phyloP scores from a whole-genome alignment of 2,329 filamentous ascomycete genomes.

The Aspergillus pseudotamarii region DNA sequence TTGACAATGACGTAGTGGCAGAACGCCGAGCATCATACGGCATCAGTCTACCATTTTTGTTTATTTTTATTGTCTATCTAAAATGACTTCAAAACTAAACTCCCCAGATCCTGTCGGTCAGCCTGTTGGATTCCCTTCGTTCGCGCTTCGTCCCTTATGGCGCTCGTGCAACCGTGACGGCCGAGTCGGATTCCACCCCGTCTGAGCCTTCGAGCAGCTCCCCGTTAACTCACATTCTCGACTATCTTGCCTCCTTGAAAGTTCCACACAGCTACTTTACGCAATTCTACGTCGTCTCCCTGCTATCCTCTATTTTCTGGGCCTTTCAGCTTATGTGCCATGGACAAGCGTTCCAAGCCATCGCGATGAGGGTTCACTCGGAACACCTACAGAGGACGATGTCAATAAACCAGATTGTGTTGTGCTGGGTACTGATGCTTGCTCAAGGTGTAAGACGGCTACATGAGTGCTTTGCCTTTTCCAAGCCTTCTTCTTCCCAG shows the following conservation, averaged over 20 bases:
- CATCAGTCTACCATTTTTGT: not conserved
- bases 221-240: constrained; percentile 41
- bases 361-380: constrained; percentile 48
- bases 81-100: constrained; percentile 24
- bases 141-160: constrained; percentile 64
- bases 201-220: constrained; percentile 17
- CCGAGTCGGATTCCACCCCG: constrained; percentile 15
- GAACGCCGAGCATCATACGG: constrained; percentile 5
- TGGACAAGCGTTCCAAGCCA: constrained; percentile 56
- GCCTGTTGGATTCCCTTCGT: constrained; percentile 54
- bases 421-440: constrained; percentile 73
- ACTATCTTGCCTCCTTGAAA: constrained; percentile 56
- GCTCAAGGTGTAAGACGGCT: constrained; percentile 75
- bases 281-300: constrained; percentile 80
- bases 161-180: constrained; percentile 49
- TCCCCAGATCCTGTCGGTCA: constrained; percentile 52
- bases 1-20: constrained; percentile 10
- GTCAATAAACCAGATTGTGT: constrained; percentile 62
- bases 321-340: constrained; percentile 60
- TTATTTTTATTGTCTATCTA: constrained; percentile 6
- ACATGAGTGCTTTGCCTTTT: constrained; percentile 70
- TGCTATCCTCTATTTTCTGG: constrained; percentile 75
- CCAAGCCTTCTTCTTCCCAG: constrained; percentile 67
- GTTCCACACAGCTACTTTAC: constrained; percentile 89
- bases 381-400: constrained; percentile 50